These are phyloP conservation scores for Citrullus colocynthis DNA, from an alignment of 306 rosid species.

Conservation along the genomic window DNA sequence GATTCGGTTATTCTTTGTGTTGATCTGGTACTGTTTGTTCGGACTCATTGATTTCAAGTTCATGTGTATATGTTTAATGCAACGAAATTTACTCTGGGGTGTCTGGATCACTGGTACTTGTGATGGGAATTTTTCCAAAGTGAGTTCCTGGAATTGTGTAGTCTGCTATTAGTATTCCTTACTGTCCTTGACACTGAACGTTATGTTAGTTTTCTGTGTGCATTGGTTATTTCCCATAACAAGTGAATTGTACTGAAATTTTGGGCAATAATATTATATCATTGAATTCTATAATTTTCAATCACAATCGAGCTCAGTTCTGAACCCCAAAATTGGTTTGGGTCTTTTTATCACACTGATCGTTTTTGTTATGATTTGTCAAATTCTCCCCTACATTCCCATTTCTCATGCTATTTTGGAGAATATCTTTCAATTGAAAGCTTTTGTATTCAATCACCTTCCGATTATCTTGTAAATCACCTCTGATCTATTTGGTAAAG, in stretches of 20 bases:
- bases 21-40: neutral
- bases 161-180: neutral
- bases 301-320: neutral
- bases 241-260: neutral
- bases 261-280: neutral
- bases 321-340: neutral
- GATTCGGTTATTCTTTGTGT: neutral
- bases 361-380: neutral
- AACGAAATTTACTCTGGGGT: neutral
- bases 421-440: neutral
- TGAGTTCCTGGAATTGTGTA: neutral
- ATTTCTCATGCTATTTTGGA: neutral
- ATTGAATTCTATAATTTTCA: neutral
- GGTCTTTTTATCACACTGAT: neutral
- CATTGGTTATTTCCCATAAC: neutral
- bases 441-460: neutral
- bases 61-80: neutral
- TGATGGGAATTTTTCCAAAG: neutral
- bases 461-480: neutral
- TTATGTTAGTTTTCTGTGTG: neutral
- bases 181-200: neutral
- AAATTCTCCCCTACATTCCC: neutral
- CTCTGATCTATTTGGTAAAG: neutral
- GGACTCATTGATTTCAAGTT: neutral
- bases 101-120: neutral